Evolutionary conservation across 176 grass and related monocot species (phyloP), one percentile per base, ranked within the genome.

Genomic region (Oryza australiensis): DNA sequence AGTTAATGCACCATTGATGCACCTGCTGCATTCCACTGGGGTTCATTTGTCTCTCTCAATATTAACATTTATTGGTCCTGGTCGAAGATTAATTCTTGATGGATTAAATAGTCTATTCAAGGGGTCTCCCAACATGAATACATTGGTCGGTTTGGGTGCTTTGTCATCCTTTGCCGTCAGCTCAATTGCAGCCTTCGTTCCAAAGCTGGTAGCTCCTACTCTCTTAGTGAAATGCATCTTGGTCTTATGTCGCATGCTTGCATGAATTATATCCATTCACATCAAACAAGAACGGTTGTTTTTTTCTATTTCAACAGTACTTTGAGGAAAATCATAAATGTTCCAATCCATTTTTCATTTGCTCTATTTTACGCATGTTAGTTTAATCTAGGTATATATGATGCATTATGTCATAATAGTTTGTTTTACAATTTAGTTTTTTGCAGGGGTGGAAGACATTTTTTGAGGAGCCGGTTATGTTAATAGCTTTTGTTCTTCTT

Each of bases 381-480:
- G 32, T 78, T 90, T 41, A 65, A 72, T 40, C 24, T 73, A 2
- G 5, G 15, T 38, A 38, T 33, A 80, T 75, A 33, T 10, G 2
- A 57, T 51, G 29, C 10, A 29, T 20, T 82, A 43, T 72, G 38
- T 48, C 73, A 68, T 32, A 27, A 5, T 18, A 55, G 65, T 78
- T 80, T 88, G 51, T 55, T 86, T 69, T 79, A 86, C 42, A 34
- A 26, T 88, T 53, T 77, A 24, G 24, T 74, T 43, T 79, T 70
- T 75, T 91, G 84, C 82, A 99, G 96, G 96, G 93, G 40, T 99
- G 96, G 96, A 95, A 93, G 81, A 95, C 93, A 79, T 95, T 99
- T 87, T 99, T 99, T 83, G 96, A 99, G 80, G 96, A 99, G 82
- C 96, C 91, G 46, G 78, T 99, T 84, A 95, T 99, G 96, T 70